A percentile compares a stretch with the other conserved stretches of the same genome.
Conservation (phyloP, 148 eudicot species). For the Hydrangea macrophylla region DNA sequence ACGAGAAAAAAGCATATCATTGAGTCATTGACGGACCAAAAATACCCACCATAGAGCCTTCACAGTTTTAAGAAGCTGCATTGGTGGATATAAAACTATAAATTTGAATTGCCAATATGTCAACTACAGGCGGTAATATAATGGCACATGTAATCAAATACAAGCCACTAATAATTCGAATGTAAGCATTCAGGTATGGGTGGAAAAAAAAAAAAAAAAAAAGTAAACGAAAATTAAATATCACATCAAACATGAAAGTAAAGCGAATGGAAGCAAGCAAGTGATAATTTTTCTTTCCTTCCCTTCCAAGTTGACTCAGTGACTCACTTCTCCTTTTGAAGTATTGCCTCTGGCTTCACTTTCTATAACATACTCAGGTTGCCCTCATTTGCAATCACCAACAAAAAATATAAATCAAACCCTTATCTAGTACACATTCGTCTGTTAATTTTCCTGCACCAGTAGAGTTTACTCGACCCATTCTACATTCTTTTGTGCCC, state of each 20-base stretch:
- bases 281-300: no score
- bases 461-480: no score
- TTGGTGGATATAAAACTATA: neutral
- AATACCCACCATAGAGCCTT: neutral
- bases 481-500: no score
- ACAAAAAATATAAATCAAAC: no score
- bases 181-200: neutral
- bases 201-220: neutral
- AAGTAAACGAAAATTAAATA: neutral
- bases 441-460: no score
- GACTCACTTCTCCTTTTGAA: no score
- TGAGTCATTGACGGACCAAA: neutral
- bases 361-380: no score
- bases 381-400: no score
- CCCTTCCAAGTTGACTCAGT: no score
- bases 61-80: slow-evolving; percentile 4
- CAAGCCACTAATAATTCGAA: neutral
- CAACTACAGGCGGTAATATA: neutral
- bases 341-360: no score
- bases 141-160: neutral
- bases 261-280: neutral
- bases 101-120: neutral
- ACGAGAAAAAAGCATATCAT: neutral
- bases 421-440: no score
- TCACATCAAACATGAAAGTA: neutral